Evolutionary conservation across 192 early-diverging fungal species (phyloP).

Genomic region (Backusella parvicylindrica): DNA sequence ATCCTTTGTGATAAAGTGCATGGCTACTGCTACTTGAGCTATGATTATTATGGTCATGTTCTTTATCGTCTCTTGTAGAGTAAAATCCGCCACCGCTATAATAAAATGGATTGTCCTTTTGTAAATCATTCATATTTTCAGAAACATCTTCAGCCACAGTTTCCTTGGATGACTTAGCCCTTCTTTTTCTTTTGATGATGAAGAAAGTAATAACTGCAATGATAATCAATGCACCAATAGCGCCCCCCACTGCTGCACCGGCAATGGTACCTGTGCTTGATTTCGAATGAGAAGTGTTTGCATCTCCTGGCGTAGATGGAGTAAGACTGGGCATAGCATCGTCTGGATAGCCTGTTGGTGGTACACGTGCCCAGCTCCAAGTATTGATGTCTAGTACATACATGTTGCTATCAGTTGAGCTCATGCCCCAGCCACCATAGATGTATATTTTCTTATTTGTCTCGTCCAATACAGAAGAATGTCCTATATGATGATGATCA

Average conservation of each 20-base stretch:
- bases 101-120: conserved; percentile 7
- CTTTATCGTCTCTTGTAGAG: neutral
- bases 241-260: conserved; percentile 35
- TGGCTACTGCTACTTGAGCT: neutral
- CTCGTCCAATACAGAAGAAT: conserved; percentile 57
- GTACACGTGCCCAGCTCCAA: conserved; percentile 62
- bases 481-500: conserved; percentile 44
- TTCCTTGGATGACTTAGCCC: neutral
- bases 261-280: conserved; percentile 35
- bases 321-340: neutral
- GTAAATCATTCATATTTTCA: neutral
- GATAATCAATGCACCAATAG: neutral
- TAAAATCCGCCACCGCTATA: neutral
- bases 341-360: conserved; percentile 18
- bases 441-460: conserved; percentile 56
- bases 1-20: neutral
- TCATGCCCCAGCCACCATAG: conserved; percentile 61
- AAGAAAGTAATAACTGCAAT: conserved; percentile 24
- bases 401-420: conserved; percentile 52
- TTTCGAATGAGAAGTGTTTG: neutral
- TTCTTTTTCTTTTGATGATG: conserved; percentile 4
- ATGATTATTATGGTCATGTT: neutral
- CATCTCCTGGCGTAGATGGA: neutral
- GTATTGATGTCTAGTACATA: conserved; percentile 57
- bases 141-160: neutral